Evolutionary conservation across 306 rosid species (phyloP).

Genomic region (Vigna hirtella): DNA sequence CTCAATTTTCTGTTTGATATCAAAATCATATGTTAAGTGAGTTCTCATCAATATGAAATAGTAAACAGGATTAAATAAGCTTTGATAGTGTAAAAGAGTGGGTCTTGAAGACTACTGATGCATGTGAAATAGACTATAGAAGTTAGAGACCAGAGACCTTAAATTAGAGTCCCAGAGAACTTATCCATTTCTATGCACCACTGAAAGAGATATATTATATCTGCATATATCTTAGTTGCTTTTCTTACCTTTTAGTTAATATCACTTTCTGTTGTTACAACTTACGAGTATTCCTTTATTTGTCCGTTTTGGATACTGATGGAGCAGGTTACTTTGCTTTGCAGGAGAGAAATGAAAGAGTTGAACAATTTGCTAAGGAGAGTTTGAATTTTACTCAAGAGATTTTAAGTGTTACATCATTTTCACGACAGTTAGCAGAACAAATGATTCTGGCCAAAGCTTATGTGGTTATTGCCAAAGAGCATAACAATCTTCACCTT

Average conservation of each 20-base stretch:
- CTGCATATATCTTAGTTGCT: slow-evolving; percentile 16
- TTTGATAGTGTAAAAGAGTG: slow-evolving; percentile 4
- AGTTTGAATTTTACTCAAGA: slow-evolving; percentile 85
- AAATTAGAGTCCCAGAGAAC: slow-evolving; percentile 1
- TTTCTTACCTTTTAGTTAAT: slow-evolving; percentile 12
- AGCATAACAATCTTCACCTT: slow-evolving; percentile 96
- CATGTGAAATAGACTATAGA: slow-evolving; percentile 24
- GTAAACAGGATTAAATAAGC: background rate
- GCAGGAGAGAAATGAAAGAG: slow-evolving; percentile 79
- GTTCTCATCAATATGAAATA: slow-evolving; percentile 3
- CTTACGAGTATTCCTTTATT: slow-evolving; percentile 25
- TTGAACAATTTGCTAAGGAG: slow-evolving; percentile 66
- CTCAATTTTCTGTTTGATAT: slow-evolving; percentile 29
- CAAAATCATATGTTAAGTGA: background rate
- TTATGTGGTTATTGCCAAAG: slow-evolving; percentile 95
- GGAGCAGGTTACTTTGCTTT: slow-evolving; percentile 37
- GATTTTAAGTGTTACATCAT: slow-evolving; percentile 79
- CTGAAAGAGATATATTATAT: background rate
- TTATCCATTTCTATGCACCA: background rate
- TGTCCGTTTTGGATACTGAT: slow-evolving; percentile 28
- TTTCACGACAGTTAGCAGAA: slow-evolving; percentile 87
- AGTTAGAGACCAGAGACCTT: slow-evolving; percentile 16
- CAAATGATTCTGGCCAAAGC: slow-evolving; percentile 97
- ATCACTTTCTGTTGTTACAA: slow-evolving; percentile 11
- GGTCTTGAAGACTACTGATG: slow-evolving; percentile 17